phyloP scores from a whole-genome alignment of 768 basidiomycete species.

The Xanthoconium stramineum region DNA sequence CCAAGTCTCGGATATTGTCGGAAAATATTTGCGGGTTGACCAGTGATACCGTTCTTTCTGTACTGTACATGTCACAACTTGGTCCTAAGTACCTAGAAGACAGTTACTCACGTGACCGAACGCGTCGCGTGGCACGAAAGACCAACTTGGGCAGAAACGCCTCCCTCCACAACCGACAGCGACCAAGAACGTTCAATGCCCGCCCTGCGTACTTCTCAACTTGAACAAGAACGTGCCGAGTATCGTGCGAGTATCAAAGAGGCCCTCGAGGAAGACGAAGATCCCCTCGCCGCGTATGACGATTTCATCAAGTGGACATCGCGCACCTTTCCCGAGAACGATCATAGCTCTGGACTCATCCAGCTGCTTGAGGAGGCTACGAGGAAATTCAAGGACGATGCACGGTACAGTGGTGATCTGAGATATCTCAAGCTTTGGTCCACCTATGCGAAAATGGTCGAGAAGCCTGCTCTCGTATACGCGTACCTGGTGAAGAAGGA shows the following conservation, averaged over 20 bases:
- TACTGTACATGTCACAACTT: no score
- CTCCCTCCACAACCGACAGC: neutral
- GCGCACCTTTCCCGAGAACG: constrained; percentile 70
- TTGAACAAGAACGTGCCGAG: constrained; percentile 31
- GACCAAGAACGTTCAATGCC: constrained; percentile 21
- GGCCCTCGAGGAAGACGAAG: constrained; percentile 71
- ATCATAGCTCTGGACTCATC: constrained; percentile 67
- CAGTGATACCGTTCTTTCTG: neutral
- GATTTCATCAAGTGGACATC: constrained; percentile 89
- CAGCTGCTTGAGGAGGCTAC: constrained; percentile 86
- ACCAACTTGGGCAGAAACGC: constrained; percentile 6
- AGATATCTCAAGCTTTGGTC: constrained; percentile 93
- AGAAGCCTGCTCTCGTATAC: constrained; percentile 67
- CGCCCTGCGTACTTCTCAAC: constrained; percentile 22
- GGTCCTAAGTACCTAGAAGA: no score
- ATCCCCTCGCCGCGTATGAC: constrained; percentile 82
- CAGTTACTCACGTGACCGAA: constrained; percentile 23
- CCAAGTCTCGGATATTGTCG: constrained; percentile 22
- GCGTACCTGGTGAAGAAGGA: constrained; percentile 67
- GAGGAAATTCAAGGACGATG: constrained; percentile 74
- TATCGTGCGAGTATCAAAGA: constrained; percentile 42
- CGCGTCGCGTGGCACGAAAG: constrained; percentile 29
- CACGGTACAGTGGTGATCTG: constrained; percentile 81
- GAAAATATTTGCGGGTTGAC: constrained; percentile 3
- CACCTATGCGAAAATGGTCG: constrained; percentile 77